A percentile compares a stretch with the other conserved stretches of the same genome.
Conservation (phyloP, 257 asterid genomes). For the Jaltomata sinuosa region DNA sequence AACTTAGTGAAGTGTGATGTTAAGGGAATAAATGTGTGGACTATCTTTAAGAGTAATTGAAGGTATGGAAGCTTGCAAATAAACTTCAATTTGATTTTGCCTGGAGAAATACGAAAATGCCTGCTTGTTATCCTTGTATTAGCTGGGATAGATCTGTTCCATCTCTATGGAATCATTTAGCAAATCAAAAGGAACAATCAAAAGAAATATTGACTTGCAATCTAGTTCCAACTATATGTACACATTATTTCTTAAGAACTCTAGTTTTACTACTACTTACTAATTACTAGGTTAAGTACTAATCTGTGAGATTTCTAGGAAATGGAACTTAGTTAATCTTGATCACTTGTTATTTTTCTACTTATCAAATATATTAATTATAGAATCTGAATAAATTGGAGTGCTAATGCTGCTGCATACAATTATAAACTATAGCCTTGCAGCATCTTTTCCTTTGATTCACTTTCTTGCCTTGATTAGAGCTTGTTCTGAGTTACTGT, state of each 20-base stretch:
- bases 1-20: neutral
- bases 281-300: neutral
- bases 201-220: neutral
- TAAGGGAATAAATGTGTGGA: neutral
- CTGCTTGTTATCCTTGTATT: neutral
- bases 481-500: neutral
- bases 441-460: neutral
- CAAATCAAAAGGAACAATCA: neutral
- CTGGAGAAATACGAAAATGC: neutral
- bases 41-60: neutral
- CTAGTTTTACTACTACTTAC: neutral
- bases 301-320: neutral
- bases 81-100: neutral
- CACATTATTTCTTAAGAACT: neutral
- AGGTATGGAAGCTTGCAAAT: constrained; percentile 9
- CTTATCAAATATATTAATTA: neutral
- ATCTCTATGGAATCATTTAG: neutral
- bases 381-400: neutral
- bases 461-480: neutral
- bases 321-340: neutral
- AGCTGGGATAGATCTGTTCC: neutral
- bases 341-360: neutral
- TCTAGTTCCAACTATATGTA: neutral
- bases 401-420: neutral
- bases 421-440: neutral